phyloP scores from a whole-genome alignment of 768 basidiomycete genomes.

The Astraeus odoratus region DNA sequence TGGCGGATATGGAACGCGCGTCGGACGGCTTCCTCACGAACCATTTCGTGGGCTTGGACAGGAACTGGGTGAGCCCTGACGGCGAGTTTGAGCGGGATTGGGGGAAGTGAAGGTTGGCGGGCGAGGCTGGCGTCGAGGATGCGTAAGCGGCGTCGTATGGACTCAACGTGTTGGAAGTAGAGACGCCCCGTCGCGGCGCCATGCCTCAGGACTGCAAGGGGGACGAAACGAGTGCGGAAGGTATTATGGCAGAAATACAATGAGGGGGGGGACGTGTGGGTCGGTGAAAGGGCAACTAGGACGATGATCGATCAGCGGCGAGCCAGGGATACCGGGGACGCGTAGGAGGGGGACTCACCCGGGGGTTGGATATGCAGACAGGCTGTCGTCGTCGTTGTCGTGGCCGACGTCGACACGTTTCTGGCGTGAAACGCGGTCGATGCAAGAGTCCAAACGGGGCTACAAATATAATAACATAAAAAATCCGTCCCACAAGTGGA shows the following conservation, averaged over 20 bases:
- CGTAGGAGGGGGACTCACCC: no score
- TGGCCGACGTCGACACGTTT: no score
- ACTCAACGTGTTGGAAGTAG: constrained; percentile 33
- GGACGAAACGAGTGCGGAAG: constrained; percentile 9
- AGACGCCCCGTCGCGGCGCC: constrained; percentile 44
- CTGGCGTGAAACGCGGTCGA: no score
- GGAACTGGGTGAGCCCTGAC: constrained; percentile 54
- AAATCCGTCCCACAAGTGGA: no score
- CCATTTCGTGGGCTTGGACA: constrained; percentile 68
- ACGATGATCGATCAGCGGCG: no score
- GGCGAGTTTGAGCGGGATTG: constrained; percentile 57
- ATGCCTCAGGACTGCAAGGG: constrained; percentile 21
- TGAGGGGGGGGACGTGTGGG: no score
- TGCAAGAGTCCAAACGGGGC: no score
- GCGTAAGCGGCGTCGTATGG: constrained; percentile 25
- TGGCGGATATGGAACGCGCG: constrained; percentile 35
- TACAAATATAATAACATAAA: no score
- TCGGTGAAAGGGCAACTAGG: no score
- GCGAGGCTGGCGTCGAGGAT: constrained; percentile 24
- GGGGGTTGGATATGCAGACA: no score
- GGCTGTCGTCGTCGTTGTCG: no score
- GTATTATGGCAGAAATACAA: constrained; percentile 5
- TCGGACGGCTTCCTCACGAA: constrained; percentile 56
- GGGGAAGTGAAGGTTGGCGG: constrained; percentile 33
- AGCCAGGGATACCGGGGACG: no score